phyloP scores from a whole-genome alignment of 257 asterid species.

The Nicotiana noctiflora region DNA sequence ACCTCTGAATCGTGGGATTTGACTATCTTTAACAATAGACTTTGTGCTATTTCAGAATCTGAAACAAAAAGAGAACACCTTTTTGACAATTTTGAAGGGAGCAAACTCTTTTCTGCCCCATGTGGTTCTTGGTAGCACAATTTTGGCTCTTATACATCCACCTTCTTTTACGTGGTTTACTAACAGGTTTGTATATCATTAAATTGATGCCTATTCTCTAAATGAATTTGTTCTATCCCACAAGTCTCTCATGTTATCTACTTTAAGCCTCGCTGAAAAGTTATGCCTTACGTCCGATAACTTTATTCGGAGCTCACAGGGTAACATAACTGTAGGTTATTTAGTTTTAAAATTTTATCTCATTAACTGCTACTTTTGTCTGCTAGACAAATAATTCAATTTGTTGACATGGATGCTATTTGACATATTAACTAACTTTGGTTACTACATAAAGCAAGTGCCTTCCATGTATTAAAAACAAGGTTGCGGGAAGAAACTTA shows the following conservation, averaged over 20 bases:
- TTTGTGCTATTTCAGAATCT: constrained; percentile 24
- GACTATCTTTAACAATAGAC: not conserved
- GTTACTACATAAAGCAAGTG: not conserved
- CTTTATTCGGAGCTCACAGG: not conserved
- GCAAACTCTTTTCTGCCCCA: constrained; percentile 85
- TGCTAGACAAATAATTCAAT: not conserved
- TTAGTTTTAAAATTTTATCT: not conserved
- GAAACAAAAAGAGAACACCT: constrained; percentile 25
- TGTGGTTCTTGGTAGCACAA: constrained; percentile 81
- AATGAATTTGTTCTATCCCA: not conserved
- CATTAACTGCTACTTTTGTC: not conserved
- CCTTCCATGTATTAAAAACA: not conserved
- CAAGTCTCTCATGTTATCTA: not conserved
- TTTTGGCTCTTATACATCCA: constrained; percentile 86
- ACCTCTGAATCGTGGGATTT: not conserved
- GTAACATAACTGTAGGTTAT: not conserved
- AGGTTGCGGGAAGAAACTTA: not conserved
- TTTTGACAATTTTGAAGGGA: constrained; percentile 50
- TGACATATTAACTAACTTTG: not conserved
- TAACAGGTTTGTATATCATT: constrained; percentile 48
- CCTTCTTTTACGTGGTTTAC: constrained; percentile 98
- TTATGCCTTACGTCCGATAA: not conserved
- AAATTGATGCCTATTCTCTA: not conserved
- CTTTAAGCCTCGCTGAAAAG: not conserved
- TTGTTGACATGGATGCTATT: not conserved